Evolutionary conservation across 495 filamentous ascomycete species (phyloP), one percentile per base, ranked within the genome.

Genomic region (Cercophora newfieldiana): DNA sequence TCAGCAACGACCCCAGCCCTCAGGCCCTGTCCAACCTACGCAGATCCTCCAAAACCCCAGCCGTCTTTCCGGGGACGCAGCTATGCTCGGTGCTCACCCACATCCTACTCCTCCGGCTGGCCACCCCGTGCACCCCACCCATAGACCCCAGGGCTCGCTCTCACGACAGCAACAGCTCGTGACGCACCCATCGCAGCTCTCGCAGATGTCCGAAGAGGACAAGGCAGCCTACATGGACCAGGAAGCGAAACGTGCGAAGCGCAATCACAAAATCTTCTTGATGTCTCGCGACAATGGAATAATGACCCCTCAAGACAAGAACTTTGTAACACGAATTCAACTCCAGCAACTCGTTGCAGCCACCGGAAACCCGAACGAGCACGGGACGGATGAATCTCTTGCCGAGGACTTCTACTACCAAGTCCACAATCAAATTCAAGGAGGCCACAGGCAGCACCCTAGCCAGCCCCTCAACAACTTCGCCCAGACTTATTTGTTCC

Each of bases 231-330:
- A 91, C 73, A 75, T 97, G 64, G 86, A 90, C 66, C 95, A 97
- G 69, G 95, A 98, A 74, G 93, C 94, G 10, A 96, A 93, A 78
- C 87, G 96, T 54, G 91, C 96, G 2, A 99, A 99, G 79, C 88
- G 95, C 30, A 98, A 98, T 73, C 94, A 98, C 81, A 99, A 99
- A 81, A 99, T 99, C 61, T 92, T 91, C 71, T 85, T 95, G 25
- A 81, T 99, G 25, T 96, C 96, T 7, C 91, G 89, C 70, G 94
- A 96, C 71, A 98, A 99, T 72, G 96, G 95, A 26, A 75, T 99
- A 62, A 99, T 99, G 95, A 98, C 96, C 21, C 96, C 96, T 2
- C 93, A 97, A 73, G 95, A 99, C 78, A 99, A 99, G 83, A 99
- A 97, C 72, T 99, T 97, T 74, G 95, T 99, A 64, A 97, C 96